Percentiles rank a stretch among this genome's conserved stretches.
Conservation (phyloP, 164 flowering plant species). For the Warburgia ugandensis region DNA sequence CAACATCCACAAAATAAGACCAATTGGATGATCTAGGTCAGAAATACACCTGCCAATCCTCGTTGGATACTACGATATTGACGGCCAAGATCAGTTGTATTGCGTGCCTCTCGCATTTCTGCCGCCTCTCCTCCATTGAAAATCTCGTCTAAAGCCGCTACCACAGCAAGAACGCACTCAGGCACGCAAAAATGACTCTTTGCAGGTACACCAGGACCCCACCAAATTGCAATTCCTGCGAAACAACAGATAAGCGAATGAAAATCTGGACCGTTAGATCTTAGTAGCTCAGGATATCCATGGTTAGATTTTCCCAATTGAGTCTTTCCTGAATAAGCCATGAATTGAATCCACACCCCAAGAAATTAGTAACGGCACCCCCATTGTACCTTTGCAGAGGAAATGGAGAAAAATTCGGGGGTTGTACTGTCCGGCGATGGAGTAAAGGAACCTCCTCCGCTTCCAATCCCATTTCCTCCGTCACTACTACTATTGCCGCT, state of each 20-base stretch:
- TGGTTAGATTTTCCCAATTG: neutral
- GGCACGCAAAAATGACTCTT: constrained; percentile 5
- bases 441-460: constrained; percentile 3
- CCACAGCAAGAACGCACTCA: constrained; percentile 2
- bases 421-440: constrained; percentile 25
- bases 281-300: neutral
- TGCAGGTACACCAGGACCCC: neutral
- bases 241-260: neutral
- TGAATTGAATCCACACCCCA: neutral
- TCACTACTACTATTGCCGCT: neutral
- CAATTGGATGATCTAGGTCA: no score
- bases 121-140: no score
- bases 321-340: no score
- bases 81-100: no score
- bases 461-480: neutral
- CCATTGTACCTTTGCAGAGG: constrained; percentile 32
- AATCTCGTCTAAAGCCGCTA: neutral
- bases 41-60: no score
- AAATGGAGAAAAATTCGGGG: constrained; percentile 46
- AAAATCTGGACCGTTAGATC: neutral
- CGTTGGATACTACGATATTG: no score
- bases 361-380: no score
- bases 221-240: neutral
- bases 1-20: no score
- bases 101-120: no score